phyloP scores from a whole-genome alignment of 2,329 filamentous ascomycete species.

The Talaromyces sp. region DNA sequence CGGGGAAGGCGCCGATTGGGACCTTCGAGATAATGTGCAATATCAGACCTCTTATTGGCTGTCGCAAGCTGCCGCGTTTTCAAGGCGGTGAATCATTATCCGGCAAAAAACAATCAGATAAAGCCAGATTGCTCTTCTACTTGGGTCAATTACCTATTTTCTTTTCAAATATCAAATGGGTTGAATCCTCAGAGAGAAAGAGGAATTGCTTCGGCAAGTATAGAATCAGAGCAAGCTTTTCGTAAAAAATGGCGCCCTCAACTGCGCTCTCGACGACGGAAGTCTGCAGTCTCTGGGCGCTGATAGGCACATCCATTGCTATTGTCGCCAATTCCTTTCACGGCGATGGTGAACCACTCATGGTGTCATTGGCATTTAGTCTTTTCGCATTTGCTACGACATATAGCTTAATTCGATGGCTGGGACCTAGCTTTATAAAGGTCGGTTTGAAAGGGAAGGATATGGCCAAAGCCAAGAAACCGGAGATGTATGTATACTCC shows the following conservation, averaged over 20 bases:
- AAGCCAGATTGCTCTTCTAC: constrained; percentile 32
- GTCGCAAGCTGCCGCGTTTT: neutral
- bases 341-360: constrained; percentile 80
- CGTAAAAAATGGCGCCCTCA: constrained; percentile 29
- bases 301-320: constrained; percentile 66
- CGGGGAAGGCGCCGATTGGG: constrained; percentile 7
- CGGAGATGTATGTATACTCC: constrained; percentile 62
- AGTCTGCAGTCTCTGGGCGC: constrained; percentile 56
- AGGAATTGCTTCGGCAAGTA: neutral
- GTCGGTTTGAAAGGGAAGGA: constrained; percentile 88
- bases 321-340: constrained; percentile 75
- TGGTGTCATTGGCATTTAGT: constrained; percentile 84
- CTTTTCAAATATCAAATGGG: constrained; percentile 1
- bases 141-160: neutral
- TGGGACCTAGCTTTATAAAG: constrained; percentile 82
- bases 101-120: constrained; percentile 20
- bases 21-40: constrained; percentile 7
- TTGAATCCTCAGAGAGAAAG: neutral
- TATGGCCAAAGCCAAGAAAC: constrained; percentile 70
- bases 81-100: constrained; percentile 24
- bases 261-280: constrained; percentile 51
- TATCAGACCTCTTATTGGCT: constrained; percentile 11
- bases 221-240: neutral
- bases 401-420: constrained; percentile 88
- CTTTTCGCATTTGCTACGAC: constrained; percentile 75